A percentile compares a stretch with the other conserved stretches of the same genome.
Evolutionary conservation across 768 basidiomycete genomes (phyloP).

Genomic region (Tulasnella calospora): DNA sequence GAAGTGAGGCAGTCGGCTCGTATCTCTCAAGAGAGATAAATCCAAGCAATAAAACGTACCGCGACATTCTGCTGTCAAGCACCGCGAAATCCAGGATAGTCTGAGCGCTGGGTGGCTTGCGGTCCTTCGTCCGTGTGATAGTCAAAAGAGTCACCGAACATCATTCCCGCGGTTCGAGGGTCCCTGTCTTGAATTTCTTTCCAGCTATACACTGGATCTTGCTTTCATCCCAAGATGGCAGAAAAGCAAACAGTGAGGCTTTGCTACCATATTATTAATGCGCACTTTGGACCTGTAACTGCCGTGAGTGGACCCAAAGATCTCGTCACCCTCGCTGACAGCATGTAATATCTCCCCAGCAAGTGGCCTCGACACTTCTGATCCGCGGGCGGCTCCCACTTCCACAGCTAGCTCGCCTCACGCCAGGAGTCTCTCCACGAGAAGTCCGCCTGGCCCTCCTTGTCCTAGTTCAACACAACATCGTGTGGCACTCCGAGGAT

Average conservation of each 20-base stretch:
- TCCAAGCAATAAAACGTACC: too few species aligned
- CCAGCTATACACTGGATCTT: background rate
- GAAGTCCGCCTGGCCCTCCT: conserved; percentile 66
- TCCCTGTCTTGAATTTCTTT: conserved; percentile 11
- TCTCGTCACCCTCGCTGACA: background rate
- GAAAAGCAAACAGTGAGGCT: conserved; percentile 57
- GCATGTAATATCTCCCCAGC: conserved; percentile 42
- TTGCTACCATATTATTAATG: conserved; percentile 57
- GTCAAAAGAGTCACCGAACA: background rate
- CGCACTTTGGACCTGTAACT: conserved; percentile 61
- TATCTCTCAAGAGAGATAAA: too few species aligned
- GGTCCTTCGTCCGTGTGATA: background rate
- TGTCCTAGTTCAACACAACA: conserved; percentile 83
- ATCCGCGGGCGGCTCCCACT: conserved; percentile 77
- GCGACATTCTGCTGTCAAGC: background rate
- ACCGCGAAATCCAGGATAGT: background rate
- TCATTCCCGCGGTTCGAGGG: conserved; percentile 1
- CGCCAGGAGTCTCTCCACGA: conserved; percentile 56
- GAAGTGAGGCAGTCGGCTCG: too few species aligned
- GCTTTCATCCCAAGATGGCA: conserved; percentile 45
- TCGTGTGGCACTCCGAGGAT: conserved; percentile 79
- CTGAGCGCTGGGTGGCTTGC: background rate
- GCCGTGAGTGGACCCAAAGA: conserved; percentile 46
- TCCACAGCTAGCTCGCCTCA: conserved; percentile 60
- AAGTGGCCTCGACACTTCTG: conserved; percentile 67